Evolutionary conservation across 2,329 filamentous ascomycete species (phyloP).

Genomic region (Trichophyton schoenleinii): DNA sequence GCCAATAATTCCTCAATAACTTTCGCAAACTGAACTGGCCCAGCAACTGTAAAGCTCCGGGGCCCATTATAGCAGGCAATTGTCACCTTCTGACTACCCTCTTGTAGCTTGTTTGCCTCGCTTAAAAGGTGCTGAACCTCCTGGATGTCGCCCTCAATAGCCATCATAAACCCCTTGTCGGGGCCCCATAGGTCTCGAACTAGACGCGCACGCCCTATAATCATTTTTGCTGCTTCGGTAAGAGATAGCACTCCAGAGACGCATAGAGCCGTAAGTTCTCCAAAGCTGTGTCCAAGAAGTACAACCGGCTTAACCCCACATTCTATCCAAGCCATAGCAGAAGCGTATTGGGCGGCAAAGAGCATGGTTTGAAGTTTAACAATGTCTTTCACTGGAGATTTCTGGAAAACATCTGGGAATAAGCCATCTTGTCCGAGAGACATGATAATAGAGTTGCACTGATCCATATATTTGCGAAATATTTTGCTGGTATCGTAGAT

Average conservation of each 20-base stretch:
- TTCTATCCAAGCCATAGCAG: conserved; percentile 28
- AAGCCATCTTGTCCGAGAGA: conserved; percentile 16
- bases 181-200: conserved; percentile 23
- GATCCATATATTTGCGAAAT: conserved; percentile 24
- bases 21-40: conserved; percentile 12
- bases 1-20: background rate
- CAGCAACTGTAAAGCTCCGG: conserved; percentile 5
- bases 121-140: conserved; percentile 19
- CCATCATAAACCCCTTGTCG: conserved; percentile 25
- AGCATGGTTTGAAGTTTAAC: conserved; percentile 26
- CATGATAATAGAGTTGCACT: conserved; percentile 21
- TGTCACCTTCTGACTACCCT: conserved; percentile 15
- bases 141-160: conserved; percentile 12
- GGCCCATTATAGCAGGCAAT: conserved; percentile 19
- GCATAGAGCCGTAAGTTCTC: conserved; percentile 26
- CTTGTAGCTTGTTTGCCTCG: conserved; percentile 14
- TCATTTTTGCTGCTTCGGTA: conserved; percentile 20
- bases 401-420: conserved; percentile 19
- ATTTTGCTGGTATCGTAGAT: conserved; percentile 19
- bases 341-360: conserved; percentile 29
- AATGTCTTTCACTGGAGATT: conserved; percentile 15
- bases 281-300: conserved; percentile 29
- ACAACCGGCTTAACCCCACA: conserved; percentile 23
- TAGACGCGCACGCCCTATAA: conserved; percentile 22
- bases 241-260: conserved; percentile 22